Percentiles rank a stretch among this genome's conserved stretches.
Conservation (phyloP, 2,329 filamentous ascomycete species). For the Cercospora beticola region DNA sequence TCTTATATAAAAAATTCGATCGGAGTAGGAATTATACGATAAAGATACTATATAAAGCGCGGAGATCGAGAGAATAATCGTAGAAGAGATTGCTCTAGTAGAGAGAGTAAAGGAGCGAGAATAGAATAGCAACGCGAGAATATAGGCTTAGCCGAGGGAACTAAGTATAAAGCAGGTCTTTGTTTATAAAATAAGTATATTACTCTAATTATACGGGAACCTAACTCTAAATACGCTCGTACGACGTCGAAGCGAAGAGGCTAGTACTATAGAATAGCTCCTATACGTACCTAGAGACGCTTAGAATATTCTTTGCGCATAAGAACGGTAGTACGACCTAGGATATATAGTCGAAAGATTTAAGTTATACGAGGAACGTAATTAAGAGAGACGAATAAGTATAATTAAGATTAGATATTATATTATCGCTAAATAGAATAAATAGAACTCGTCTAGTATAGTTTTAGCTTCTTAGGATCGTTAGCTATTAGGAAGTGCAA, state of each 20-base stretch:
- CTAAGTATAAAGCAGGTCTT: neutral
- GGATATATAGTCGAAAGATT: neutral
- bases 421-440: neutral
- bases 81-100: neutral
- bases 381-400: neutral
- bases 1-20: neutral
- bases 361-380: neutral
- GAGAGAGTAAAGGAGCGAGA: neutral
- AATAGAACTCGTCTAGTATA: neutral
- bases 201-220: neutral
- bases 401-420: neutral
- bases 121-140: neutral
- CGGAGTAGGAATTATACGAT: neutral
- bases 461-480: neutral
- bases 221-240: neutral
- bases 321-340: neutral
- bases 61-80: neutral
- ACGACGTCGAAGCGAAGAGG: neutral
- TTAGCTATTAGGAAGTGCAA: neutral
- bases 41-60: neutral
- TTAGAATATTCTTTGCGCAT: neutral
- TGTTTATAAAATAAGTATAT: neutral
- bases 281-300: neutral
- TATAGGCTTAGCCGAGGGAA: neutral
- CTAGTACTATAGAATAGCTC: neutral